Conservation (phyloP, 148 eudicot species). For the Heliamphora exappendiculata region DNA sequence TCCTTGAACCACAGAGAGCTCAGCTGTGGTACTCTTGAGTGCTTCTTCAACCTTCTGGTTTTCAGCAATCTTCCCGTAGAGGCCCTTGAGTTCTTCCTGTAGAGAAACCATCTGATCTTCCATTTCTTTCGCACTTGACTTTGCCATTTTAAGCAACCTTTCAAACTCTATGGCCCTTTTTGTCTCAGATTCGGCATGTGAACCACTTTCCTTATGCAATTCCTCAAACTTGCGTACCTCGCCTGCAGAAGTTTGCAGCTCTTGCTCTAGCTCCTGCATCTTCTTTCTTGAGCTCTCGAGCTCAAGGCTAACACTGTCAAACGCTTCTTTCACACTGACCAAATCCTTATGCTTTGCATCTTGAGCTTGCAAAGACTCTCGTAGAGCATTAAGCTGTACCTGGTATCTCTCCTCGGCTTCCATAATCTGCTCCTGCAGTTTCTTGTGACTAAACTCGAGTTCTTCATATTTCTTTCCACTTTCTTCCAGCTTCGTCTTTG, state of each 20-base stretch:
- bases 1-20: conserved; percentile 35
- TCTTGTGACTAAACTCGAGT: conserved; percentile 55
- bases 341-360: conserved; percentile 63
- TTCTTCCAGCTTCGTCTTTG: conserved; percentile 48
- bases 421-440: conserved; percentile 44
- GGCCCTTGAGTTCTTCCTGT: conserved; percentile 43
- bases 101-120: conserved; percentile 47
- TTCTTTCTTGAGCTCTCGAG: conserved; percentile 71
- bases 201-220: conserved; percentile 50
- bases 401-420: conserved; percentile 52
- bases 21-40: conserved; percentile 27
- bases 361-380: conserved; percentile 63
- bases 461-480: conserved; percentile 41
- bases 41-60: conserved; percentile 52
- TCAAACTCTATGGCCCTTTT: conserved; percentile 49
- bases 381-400: conserved; percentile 45
- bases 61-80: conserved; percentile 49
- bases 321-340: conserved; percentile 55
- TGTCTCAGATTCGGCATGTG: conserved; percentile 48
- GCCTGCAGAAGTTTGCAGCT: conserved; percentile 35
- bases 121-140: conserved; percentile 42
- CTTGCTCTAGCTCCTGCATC: conserved; percentile 55
- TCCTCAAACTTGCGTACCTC: conserved; percentile 56
- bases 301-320: conserved; percentile 57
- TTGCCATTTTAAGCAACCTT: conserved; percentile 41